Base-by-base conservation (phyloP, 2,329 filamentous ascomycete genomes). In the Blastomyces emzantsi region DNA sequence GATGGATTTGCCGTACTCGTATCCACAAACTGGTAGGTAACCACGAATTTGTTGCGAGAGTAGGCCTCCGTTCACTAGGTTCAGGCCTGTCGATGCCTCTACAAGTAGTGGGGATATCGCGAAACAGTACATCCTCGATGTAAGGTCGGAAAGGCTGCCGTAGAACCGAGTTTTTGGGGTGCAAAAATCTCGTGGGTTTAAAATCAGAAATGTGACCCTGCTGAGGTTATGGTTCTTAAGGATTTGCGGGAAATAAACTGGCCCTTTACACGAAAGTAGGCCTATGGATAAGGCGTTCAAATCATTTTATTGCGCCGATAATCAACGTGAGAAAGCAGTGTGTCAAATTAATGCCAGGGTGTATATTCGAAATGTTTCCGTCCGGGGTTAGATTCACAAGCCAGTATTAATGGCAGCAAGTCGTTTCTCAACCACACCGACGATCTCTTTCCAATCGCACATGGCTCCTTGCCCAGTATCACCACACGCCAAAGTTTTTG, bases 401-500 rank as follows among this genome's bases (percentile, higher is more conserved):
- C n/a, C 8, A 22, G 8, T 25, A 41, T 57, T 17, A 1, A 8
- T 41, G n/a, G 8, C 54, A 11, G 17, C 25, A 2, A 1, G 69
- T 64, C 77, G 77, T 15, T 79, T 71, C 71, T 87, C 84, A 55
- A 90, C 82, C 0, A 83, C 78, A 13, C 72, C 71, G 4, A 92
- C 88, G 72, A 95, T 88, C 63, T 86, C 81, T 62, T 78, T 81
- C 88, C 89, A 94, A 60, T 89, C 84, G 69, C 81, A 83, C 91
- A 95, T 95, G 2, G 85, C 90, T 1, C 90, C 90, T 49, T 83
- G 81, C 0, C 90, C 91, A 2, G 87, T 81, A 76, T 96, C 91
- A 7, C 90, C 90, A 75, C 91, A 96, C 0, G 90, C 91, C 82
- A 83, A n/a, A 74, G 74, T 75, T 75, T 78, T 43, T 77, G 51